Evolutionary conservation across 1,284 basidiomycete species (phyloP).

Genomic region (Malassezia sympodialis): DNA sequence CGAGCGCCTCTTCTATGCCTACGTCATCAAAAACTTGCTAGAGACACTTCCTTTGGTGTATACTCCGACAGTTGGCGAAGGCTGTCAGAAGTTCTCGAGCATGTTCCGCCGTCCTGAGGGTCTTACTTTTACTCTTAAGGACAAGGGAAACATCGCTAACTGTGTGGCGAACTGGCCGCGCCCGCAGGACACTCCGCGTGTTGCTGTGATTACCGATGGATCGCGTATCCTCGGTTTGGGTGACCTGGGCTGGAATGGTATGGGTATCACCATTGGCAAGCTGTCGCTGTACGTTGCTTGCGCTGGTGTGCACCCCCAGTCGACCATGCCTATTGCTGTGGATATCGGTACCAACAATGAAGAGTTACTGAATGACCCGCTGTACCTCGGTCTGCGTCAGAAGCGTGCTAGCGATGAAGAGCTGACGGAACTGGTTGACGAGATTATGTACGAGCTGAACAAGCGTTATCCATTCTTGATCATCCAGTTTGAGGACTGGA

Average conservation of each 20-base stretch:
- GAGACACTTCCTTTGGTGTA: slow-evolving; percentile 61
- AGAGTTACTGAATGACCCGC: slow-evolving; percentile 68
- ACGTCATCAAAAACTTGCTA: slow-evolving; percentile 56
- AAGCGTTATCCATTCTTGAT: slow-evolving; percentile 61
- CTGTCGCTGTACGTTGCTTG: slow-evolving; percentile 82
- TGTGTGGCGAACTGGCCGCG: slow-evolving; percentile 69
- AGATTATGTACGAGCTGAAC: slow-evolving; percentile 66
- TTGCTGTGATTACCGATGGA: slow-evolving; percentile 59
- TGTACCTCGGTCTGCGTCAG: slow-evolving; percentile 67
- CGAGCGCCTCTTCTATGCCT: slow-evolving; percentile 61
- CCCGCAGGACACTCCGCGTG: slow-evolving; percentile 40
- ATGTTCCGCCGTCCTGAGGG: slow-evolving; percentile 69
- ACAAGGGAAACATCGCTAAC: slow-evolving; percentile 66
- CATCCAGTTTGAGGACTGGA: slow-evolving; percentile 68
- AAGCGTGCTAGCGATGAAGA: slow-evolving; percentile 46
- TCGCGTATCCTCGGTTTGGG: slow-evolving; percentile 86
- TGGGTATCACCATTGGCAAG: slow-evolving; percentile 89
- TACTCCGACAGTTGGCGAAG: slow-evolving; percentile 83
- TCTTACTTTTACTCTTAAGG: slow-evolving; percentile 49
- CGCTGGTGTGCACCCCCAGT: slow-evolving; percentile 72
- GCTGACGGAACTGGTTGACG: slow-evolving; percentile 67
- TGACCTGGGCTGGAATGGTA: slow-evolving; percentile 60
- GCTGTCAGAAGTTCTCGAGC: slow-evolving; percentile 61
- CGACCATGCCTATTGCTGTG: slow-evolving; percentile 69
- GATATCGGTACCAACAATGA: slow-evolving; percentile 72